Evolutionary conservation across 2,329 filamentous ascomycete species (phyloP).

Genomic region (Whalleya microplaca): DNA sequence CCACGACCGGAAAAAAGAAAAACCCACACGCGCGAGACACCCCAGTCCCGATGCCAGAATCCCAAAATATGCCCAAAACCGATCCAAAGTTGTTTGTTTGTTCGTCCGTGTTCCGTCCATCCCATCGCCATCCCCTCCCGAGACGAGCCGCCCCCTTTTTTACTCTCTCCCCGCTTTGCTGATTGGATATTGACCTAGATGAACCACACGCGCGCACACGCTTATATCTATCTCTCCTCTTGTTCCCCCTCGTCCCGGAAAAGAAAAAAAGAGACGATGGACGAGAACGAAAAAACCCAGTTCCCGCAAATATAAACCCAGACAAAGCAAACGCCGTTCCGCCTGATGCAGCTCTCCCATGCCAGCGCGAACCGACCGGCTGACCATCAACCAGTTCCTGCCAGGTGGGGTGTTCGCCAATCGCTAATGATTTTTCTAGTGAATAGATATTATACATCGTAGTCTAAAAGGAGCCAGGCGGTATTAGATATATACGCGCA

Average conservation of each 20-base stretch:
- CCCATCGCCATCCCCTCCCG: background rate
- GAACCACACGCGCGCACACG: no score
- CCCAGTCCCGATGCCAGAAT: background rate
- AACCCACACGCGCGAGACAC: no score
- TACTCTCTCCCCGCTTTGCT: background rate
- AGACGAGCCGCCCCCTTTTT: background rate
- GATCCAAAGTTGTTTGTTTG: background rate
- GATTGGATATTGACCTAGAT: background rate
- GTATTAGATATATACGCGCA: conserved; percentile 24
- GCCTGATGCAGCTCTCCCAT: conserved; percentile 26
- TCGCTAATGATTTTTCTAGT: conserved; percentile 22
- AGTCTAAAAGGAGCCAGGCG: conserved; percentile 17
- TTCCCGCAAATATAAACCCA: conserved; percentile 6
- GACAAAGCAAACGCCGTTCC: conserved; percentile 20
- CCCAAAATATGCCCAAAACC: background rate
- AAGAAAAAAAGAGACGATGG: background rate
- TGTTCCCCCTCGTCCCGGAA: background rate
- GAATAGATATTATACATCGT: conserved; percentile 33
- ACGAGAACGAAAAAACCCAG: background rate
- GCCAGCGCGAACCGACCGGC: conserved; percentile 13
- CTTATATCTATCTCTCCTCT: background rate
- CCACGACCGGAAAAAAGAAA: no score
- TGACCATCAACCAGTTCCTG: background rate
- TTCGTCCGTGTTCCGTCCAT: background rate
- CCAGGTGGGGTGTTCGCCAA: conserved; percentile 4